Base-by-base conservation (phyloP, 2,329 filamentous ascomycete genomes). In the Aspergillus nomiae region DNA sequence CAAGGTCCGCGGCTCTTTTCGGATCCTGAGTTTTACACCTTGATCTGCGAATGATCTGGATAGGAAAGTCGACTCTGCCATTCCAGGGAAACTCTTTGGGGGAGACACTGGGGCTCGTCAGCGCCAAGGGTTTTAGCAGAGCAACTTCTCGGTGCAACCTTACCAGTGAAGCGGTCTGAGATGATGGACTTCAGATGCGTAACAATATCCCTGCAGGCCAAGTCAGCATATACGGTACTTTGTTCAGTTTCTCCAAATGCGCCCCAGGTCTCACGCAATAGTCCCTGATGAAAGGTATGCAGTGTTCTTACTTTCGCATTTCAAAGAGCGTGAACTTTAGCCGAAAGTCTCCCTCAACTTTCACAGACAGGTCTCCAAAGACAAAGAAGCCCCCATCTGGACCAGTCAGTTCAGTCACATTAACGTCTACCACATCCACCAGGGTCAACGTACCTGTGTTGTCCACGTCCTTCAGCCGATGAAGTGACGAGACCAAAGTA, bases 1-100 rank as follows among this genome's bases (percentile, higher is more conserved):
- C 63, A 80, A 67, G n/a, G 85, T 85, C 61, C 91, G 85, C 51
- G 91, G 90, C 76, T 96, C 92, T 75, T 96, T 96, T 60, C 92
- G 87, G 54, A 96, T 84, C 58, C 92, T 86, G 36, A 97, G 81
- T 58, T 92, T 89, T 16, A 96, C 91, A 10, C 93, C 93, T 74
- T 96, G 92, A 70, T 96, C 92, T 67, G 90, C 91, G 76, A 97
- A 94, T 0, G 90, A 89, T 58, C 92, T 86, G 0, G 92, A 95
- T 50, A 96, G 80, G 68, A 89, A 88, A 0, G 92, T 95, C 1
- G 92, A 96, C 76, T 94, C 91, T 53, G 87, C 84, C 86, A 95
- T 89, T 38, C 92, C 91, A 12, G 89, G 89, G 73, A 92, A 95
- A 60, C 88, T 87, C 76, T 92, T 94, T 32, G 86, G 77, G 53